phyloP scores from a whole-genome alignment of 23 red algal genomes.

The Cyanidium caldarium region DNA sequence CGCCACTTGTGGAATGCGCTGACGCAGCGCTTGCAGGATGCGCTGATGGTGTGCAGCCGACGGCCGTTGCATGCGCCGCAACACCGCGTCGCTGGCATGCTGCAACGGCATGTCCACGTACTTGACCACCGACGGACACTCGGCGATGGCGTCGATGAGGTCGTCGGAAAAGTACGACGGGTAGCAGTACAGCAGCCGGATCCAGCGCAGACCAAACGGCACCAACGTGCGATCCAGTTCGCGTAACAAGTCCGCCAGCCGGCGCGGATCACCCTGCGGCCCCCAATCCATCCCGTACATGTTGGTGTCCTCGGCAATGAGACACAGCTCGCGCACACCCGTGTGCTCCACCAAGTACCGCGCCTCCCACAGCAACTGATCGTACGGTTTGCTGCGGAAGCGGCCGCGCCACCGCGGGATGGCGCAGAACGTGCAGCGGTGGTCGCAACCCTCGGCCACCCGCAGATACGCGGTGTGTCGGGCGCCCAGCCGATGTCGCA shows the following conservation, averaged over 20 bases:
- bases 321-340: constrained; percentile 66
- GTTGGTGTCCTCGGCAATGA: constrained; percentile 97
- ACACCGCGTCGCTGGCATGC: constrained; percentile 58
- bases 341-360: constrained; percentile 18
- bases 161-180: constrained; percentile 81
- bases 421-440: constrained; percentile 81
- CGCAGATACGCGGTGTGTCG: constrained; percentile 69
- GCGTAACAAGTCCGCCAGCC: constrained; percentile 51
- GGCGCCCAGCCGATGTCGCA: constrained; percentile 38
- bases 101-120: constrained; percentile 98
- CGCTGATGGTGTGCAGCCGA: constrained; percentile 22
- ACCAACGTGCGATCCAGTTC: constrained; percentile 18
- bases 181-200: constrained; percentile 90
- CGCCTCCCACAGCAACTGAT: constrained; percentile 44
- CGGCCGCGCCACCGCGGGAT: constrained; percentile 74
- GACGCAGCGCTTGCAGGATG: constrained; percentile 30
- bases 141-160: constrained; percentile 59
- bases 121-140: constrained; percentile 48
- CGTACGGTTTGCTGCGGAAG: constrained; percentile 75
- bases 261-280: constrained; percentile 29
- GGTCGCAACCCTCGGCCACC: constrained; percentile 80
- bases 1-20: constrained; percentile 42
- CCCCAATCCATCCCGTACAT: constrained; percentile 93
- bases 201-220: constrained; percentile 14
- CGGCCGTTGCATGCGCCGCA: constrained; percentile 73